Conservation (phyloP, 2,329 filamentous ascomycete genomes). For the Daldinia sp. region DNA sequence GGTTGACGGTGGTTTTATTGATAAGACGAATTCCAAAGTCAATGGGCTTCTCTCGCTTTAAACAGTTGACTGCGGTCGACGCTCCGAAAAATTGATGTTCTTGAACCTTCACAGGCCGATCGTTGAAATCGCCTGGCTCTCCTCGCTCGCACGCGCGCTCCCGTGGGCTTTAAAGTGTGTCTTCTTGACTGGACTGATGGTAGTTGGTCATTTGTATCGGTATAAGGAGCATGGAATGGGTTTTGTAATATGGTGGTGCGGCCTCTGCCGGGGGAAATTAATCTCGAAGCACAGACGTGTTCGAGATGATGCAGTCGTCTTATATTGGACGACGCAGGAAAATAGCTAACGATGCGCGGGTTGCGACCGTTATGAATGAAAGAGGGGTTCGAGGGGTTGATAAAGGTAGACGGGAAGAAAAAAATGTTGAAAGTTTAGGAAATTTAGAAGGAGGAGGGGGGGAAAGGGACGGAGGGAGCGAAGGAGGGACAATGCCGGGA, state of each 20-base stretch:
- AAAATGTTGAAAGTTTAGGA: slow-evolving; percentile 46
- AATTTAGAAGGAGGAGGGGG: slow-evolving; percentile 49
- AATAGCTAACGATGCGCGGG: slow-evolving; percentile 44
- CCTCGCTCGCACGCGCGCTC: slow-evolving; percentile 71
- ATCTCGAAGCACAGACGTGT: slow-evolving; percentile 50
- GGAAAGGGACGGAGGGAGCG: slow-evolving; percentile 49
- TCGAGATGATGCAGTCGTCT: slow-evolving; percentile 51
- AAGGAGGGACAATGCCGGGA: slow-evolving; percentile 49
- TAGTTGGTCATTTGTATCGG: slow-evolving; percentile 66
- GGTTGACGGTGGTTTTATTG: slow-evolving; percentile 34
- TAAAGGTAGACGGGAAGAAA: slow-evolving; percentile 44
- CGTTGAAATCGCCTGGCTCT: slow-evolving; percentile 68
- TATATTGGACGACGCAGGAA: slow-evolving; percentile 47
- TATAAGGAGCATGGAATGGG: slow-evolving; percentile 67
- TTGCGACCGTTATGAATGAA: slow-evolving; percentile 43
- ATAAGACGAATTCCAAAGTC: slow-evolving; percentile 31
- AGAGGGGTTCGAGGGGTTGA: slow-evolving; percentile 49
- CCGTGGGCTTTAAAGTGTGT: slow-evolving; percentile 79
- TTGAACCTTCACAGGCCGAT: slow-evolving; percentile 61
- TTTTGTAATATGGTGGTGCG: slow-evolving; percentile 55
- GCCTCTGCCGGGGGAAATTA: slow-evolving; percentile 51
- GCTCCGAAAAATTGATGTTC: slow-evolving; percentile 44
- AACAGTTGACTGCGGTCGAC: slow-evolving; percentile 46
- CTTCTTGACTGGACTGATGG: slow-evolving; percentile 64
- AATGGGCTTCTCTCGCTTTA: slow-evolving; percentile 39